A percentile compares a stretch with the other conserved stretches of the same genome.
Conservation (phyloP, 73 alveolate species). For the Paramecium caudatum region DNA sequence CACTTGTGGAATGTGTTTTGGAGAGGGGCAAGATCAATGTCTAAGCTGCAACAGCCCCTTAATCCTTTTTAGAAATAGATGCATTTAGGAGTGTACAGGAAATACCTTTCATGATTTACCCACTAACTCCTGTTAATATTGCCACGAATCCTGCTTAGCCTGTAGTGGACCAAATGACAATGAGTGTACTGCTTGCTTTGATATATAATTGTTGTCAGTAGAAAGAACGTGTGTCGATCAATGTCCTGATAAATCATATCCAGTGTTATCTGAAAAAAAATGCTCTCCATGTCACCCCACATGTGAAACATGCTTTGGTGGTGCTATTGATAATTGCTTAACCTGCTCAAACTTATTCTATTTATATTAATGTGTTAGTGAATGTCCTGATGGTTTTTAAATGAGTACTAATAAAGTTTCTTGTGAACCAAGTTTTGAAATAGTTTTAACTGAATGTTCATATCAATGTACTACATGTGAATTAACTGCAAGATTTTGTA, state of each 20-base stretch:
- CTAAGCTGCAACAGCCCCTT: neutral
- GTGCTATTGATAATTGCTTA: neutral
- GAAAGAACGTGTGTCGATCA: neutral
- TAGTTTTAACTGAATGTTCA: neutral
- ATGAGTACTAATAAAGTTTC: neutral
- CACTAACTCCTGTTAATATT: neutral
- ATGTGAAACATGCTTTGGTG: slow-evolving; percentile 46
- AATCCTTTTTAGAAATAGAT: neutral
- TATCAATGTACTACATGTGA: slow-evolving; percentile 24
- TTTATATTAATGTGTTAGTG: neutral
- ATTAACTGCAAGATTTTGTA: slow-evolving; percentile 19
- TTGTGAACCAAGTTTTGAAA: neutral
- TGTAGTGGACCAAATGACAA: slow-evolving; percentile 51
- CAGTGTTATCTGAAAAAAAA: neutral
- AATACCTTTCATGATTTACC: neutral
- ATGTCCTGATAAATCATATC: slow-evolving; percentile 17
- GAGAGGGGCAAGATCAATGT: slow-evolving; percentile 7
- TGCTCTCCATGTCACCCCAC: slow-evolving; percentile 19
- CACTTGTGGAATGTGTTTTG: slow-evolving; percentile 43
- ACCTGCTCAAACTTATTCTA: neutral
- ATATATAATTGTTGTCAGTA: neutral
- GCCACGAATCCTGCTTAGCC: neutral
- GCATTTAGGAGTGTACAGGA: neutral
- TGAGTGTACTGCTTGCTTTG: slow-evolving; percentile 19
- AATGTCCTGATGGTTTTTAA: slow-evolving; percentile 6